Conservation (phyloP, 495 filamentous ascomycete genomes). For the Neurospora intermedia region DNA sequence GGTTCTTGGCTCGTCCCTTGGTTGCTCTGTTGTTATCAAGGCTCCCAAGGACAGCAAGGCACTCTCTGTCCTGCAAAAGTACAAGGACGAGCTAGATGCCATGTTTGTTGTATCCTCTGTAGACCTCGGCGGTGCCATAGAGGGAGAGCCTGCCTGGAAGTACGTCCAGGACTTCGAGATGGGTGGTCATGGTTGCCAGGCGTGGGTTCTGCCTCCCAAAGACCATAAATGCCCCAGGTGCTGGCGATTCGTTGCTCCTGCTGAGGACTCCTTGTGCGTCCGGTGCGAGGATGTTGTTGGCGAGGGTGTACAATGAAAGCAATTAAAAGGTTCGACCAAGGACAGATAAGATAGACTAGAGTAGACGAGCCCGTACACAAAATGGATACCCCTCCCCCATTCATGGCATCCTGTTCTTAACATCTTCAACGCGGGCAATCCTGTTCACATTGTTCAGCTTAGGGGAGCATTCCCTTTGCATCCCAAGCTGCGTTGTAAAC, state of each 20-base stretch:
- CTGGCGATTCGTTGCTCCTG: constrained; percentile 64
- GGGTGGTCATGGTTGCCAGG: constrained; percentile 34
- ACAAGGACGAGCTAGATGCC: constrained; percentile 52
- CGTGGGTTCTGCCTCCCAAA: constrained; percentile 56
- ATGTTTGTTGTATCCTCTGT: constrained; percentile 73
- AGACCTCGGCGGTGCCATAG: constrained; percentile 27
- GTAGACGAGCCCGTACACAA: not conserved
- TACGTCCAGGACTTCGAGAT: constrained; percentile 46
- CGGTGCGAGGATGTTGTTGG: constrained; percentile 61
- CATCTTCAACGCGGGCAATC: not conserved
- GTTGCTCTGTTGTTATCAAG: constrained; percentile 51
- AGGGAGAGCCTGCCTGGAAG: constrained; percentile 40
- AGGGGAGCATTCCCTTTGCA: not conserved
- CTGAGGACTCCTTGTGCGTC: constrained; percentile 54
- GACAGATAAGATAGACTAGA: not conserved
- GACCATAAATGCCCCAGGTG: constrained; percentile 71
- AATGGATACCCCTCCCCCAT: constrained; percentile 2
- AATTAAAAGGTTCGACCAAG: not conserved
- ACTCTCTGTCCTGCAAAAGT: constrained; percentile 36
- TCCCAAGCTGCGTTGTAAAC: not conserved
- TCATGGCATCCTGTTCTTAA: not conserved
- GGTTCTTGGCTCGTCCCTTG: constrained; percentile 60
- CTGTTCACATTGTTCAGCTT: not conserved
- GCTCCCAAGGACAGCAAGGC: constrained; percentile 17
- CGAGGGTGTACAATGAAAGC: constrained; percentile 6